These are phyloP conservation scores for Globisporangium nunn DNA, from an alignment of 352 stramenopile genomes.

Conservation along the genomic window DNA sequence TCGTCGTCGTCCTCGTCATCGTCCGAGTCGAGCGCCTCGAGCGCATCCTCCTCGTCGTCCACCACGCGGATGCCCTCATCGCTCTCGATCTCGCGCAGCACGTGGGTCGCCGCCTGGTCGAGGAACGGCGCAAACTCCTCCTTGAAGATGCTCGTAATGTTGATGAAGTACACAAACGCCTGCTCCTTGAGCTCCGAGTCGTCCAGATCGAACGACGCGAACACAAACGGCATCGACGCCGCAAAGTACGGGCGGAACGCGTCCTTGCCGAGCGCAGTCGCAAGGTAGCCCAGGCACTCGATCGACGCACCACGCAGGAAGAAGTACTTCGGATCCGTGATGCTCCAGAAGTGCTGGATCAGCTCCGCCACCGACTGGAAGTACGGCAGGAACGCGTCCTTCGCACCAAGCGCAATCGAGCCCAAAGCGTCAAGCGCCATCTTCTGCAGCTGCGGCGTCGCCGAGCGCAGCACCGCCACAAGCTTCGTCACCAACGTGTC, in stretches of 20 bases:
- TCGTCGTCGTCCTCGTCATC: constrained; percentile 73
- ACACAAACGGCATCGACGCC: constrained; percentile 92
- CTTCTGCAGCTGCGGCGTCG: constrained; percentile 93
- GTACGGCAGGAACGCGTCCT: constrained; percentile 96
- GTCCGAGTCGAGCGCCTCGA: constrained; percentile 71
- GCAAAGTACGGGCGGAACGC: constrained; percentile 93
- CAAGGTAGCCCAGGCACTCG: constrained; percentile 98
- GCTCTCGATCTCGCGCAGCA: constrained; percentile 65
- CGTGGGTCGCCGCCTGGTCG: constrained; percentile 57
- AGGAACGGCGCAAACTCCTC: constrained; percentile 95
- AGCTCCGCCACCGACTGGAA: constrained; percentile 84
- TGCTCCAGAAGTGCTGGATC: constrained; percentile 85
- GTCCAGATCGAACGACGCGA: constrained; percentile 90
- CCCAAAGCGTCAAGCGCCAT: constrained; percentile 95
- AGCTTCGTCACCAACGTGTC: constrained; percentile 95
- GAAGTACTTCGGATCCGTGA: constrained; percentile 91
- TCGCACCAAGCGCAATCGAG: constrained; percentile 94
- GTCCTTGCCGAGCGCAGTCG: constrained; percentile 93
- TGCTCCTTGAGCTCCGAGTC: constrained; percentile 97
- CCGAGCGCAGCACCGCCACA: constrained; percentile 87
- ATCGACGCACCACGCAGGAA: constrained; percentile 93
- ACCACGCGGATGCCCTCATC: constrained; percentile 72
- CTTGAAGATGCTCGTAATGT: constrained; percentile 97
- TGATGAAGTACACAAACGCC: constrained; percentile 97
- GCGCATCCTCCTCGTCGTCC: constrained; percentile 62